phyloP scores from a whole-genome alignment of 169 alveolate species.

The Eimeria tenella region DNA sequence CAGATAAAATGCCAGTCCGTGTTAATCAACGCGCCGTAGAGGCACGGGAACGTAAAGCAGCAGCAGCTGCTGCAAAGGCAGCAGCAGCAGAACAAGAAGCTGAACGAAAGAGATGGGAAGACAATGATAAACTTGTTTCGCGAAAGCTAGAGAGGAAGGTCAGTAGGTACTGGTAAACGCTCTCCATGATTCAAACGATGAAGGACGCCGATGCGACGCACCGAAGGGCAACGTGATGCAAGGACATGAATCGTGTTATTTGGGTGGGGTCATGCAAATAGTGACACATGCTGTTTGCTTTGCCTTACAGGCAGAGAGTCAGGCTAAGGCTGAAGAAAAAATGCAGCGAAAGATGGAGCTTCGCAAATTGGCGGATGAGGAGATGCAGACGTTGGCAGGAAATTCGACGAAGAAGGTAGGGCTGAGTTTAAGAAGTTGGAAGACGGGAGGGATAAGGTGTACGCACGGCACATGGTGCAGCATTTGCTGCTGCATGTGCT shows the following conservation, averaged over 20 bases:
- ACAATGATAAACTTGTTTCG: slow-evolving; percentile 59
- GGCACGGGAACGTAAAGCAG: slow-evolving; percentile 78
- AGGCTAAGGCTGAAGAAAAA: slow-evolving; percentile 51
- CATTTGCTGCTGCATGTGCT: slow-evolving; percentile 12
- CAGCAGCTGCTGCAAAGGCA: slow-evolving; percentile 75
- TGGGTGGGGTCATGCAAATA: no score
- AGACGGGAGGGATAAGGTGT: not conserved
- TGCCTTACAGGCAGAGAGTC: slow-evolving; percentile 25
- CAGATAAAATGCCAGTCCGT: slow-evolving; percentile 44
- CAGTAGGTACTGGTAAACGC: not conserved
- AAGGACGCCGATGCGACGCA: no score
- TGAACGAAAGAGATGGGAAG: slow-evolving; percentile 69
- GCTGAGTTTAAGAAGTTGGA: not conserved
- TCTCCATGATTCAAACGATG: no score
- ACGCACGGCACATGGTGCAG: not conserved
- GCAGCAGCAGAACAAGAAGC: slow-evolving; percentile 67
- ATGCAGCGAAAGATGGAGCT: slow-evolving; percentile 62
- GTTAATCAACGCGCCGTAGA: slow-evolving; percentile 72
- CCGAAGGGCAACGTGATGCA: no score
- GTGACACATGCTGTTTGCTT: no score
- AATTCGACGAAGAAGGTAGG: slow-evolving; percentile 50
- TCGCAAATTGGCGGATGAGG: slow-evolving; percentile 57
- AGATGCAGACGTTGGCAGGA: slow-evolving; percentile 61
- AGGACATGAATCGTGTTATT: no score
- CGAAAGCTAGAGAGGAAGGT: slow-evolving; percentile 74